These are phyloP conservation scores for Vanrija sp. DNA, from an alignment of 1,284 basidiomycete species.

Conservation along the genomic window DNA sequence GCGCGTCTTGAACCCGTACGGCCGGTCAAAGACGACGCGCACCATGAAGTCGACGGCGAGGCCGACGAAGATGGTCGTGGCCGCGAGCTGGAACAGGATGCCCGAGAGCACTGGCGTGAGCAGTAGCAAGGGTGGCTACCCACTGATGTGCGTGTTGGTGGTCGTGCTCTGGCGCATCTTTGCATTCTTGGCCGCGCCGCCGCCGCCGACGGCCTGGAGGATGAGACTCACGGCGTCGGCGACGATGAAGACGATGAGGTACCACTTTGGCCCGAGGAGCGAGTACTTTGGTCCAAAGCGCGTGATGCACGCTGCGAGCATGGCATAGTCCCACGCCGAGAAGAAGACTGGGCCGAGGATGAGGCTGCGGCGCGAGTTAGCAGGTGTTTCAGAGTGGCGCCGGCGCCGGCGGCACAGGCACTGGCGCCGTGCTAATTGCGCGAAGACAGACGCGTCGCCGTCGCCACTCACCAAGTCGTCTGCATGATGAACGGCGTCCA, in stretches of 20 bases:
- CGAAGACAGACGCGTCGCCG: background rate
- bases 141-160: slow-evolving; percentile 22
- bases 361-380: slow-evolving; percentile 30
- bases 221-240: slow-evolving; percentile 47
- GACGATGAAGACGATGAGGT: slow-evolving; percentile 44
- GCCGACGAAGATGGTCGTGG: slow-evolving; percentile 36
- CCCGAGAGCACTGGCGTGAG: slow-evolving; percentile 39
- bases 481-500: slow-evolving; percentile 51
- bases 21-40: slow-evolving; percentile 17
- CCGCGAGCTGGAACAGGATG: slow-evolving; percentile 45
- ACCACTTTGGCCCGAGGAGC: slow-evolving; percentile 34
- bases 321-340: slow-evolving; percentile 36
- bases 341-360: slow-evolving; percentile 48
- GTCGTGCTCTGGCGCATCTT: slow-evolving; percentile 18
- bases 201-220: slow-evolving; percentile 50
- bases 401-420: too few relatives aligned
- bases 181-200: slow-evolving; percentile 31
- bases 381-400: too few relatives aligned
- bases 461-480: slow-evolving; percentile 36
- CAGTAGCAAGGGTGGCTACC: background rate
- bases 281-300: slow-evolving; percentile 41
- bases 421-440: too few relatives aligned
- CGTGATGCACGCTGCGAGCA: slow-evolving; percentile 43
- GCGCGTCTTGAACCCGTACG: slow-evolving; percentile 14
- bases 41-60: slow-evolving; percentile 37